Conservation (phyloP, 768 basidiomycete species). For the Stropharia rugosoannulata region DNA sequence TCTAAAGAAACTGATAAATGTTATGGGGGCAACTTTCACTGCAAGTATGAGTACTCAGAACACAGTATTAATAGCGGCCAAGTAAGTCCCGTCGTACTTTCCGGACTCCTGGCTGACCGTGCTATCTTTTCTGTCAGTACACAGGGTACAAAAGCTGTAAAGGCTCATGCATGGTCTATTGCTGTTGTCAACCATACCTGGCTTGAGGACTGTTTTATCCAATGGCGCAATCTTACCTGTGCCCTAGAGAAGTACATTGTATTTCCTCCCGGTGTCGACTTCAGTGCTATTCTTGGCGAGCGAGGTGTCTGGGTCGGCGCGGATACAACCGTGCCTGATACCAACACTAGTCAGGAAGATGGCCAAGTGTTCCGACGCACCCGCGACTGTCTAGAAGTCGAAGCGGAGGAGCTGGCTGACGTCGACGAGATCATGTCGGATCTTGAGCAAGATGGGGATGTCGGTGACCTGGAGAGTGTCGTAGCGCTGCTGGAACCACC, state of each 20-base stretch:
- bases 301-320: constrained; percentile 32
- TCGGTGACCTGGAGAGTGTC: not conserved
- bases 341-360: not conserved
- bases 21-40: constrained; percentile 80
- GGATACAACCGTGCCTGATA: not conserved
- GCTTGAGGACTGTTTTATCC: constrained; percentile 87
- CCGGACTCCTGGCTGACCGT: no score
- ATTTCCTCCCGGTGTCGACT: constrained; percentile 71
- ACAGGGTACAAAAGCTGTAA: constrained; percentile 61
- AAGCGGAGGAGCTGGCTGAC: constrained; percentile 18
- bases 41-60: constrained; percentile 78
- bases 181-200: constrained; percentile 88
- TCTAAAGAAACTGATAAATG: constrained; percentile 75
- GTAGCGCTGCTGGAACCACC: not conserved
- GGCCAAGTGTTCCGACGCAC: constrained; percentile 14
- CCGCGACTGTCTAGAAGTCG: constrained; percentile 18
- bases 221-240: constrained; percentile 72
- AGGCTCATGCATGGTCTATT: constrained; percentile 79
- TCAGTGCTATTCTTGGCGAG: constrained; percentile 44
- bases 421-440: constrained; percentile 6
- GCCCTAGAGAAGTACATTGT: constrained; percentile 65
- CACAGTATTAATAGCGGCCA: constrained; percentile 81
- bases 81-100: constrained; percentile 46
- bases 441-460: constrained; percentile 1
- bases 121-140: constrained; percentile 23